Percentiles rank a stretch among this genome's conserved stretches.
These are phyloP conservation scores for Irineochytrium annulatum DNA, from an alignment of 192 early-diverging fungal species.

Conservation along the genomic window DNA sequence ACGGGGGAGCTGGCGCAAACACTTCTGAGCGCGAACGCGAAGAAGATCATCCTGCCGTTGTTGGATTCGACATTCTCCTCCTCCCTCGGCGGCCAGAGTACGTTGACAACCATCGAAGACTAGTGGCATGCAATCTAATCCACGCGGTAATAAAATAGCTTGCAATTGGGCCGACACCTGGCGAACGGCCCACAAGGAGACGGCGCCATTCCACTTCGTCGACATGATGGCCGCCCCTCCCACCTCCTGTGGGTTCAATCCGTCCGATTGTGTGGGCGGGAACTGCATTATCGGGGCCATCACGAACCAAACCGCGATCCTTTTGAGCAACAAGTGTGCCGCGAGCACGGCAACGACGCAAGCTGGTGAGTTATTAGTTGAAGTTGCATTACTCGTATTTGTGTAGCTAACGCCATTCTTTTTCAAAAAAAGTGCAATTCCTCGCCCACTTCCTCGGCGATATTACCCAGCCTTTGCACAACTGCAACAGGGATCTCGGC, in stretches of 20 bases:
- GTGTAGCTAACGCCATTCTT: no score
- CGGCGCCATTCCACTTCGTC: not conserved
- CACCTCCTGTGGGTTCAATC: not conserved
- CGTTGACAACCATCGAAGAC: not conserved
- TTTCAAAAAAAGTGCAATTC: no score
- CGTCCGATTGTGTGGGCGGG: not conserved
- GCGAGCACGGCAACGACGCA: not conserved
- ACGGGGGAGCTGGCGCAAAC: not conserved
- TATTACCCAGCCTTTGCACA: constrained; percentile 45
- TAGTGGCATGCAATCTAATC: not conserved
- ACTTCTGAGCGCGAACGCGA: not conserved
- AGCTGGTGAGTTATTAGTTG: no score
- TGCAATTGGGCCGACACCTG: not conserved
- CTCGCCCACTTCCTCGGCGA: constrained; percentile 44
- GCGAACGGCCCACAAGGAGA: not conserved
- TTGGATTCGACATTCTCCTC: no score
- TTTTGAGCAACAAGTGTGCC: not conserved
- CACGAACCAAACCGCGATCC: constrained; percentile 14
- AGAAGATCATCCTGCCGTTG: not conserved
- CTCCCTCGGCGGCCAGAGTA: not conserved
- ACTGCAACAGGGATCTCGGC: constrained; percentile 26
- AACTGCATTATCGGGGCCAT: constrained; percentile 17
- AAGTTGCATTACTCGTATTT: no score
- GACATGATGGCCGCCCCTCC: not conserved
- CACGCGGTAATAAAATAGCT: not conserved